phyloP scores from a whole-genome alignment of 768 basidiomycete genomes.

The Kwoniella dendrophila region DNA sequence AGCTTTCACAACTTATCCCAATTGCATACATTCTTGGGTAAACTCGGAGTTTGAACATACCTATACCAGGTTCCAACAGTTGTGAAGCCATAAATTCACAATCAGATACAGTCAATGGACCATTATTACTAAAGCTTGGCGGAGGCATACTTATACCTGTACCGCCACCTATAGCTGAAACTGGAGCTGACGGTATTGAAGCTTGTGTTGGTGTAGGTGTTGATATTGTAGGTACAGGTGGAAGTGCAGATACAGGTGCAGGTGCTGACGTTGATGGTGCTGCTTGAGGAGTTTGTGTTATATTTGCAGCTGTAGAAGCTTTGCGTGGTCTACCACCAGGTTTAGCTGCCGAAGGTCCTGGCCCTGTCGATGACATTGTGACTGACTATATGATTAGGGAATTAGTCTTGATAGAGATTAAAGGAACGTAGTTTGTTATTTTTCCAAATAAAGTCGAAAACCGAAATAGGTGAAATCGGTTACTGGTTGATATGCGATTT shows the following conservation, averaged over 20 bases:
- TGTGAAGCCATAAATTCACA: slow-evolving; percentile 52
- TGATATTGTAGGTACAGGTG: background rate
- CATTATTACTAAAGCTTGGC: slow-evolving; percentile 34
- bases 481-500: too few relatives aligned
- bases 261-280: slow-evolving; percentile 1
- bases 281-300: background rate
- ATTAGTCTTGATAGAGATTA: background rate
- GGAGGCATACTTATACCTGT: slow-evolving; percentile 36
- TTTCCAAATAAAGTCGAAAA: too few relatives aligned
- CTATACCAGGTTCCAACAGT: slow-evolving; percentile 45
- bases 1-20: background rate
- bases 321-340: slow-evolving; percentile 40
- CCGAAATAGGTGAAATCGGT: too few relatives aligned
- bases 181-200: slow-evolving; percentile 28
- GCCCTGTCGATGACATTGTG: slow-evolving; percentile 18
- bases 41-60: slow-evolving; percentile 23
- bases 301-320: slow-evolving; percentile 36
- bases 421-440: too few relatives aligned
- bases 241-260: background rate
- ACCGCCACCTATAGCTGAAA: slow-evolving; percentile 21
- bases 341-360: slow-evolving; percentile 5
- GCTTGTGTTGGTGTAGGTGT: slow-evolving; percentile 8
- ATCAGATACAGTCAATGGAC: slow-evolving; percentile 48
- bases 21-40: background rate
- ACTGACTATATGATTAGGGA: background rate